phyloP scores from a whole-genome alignment of 495 filamentous ascomycete species.

The Aspergillus conjunctus region DNA sequence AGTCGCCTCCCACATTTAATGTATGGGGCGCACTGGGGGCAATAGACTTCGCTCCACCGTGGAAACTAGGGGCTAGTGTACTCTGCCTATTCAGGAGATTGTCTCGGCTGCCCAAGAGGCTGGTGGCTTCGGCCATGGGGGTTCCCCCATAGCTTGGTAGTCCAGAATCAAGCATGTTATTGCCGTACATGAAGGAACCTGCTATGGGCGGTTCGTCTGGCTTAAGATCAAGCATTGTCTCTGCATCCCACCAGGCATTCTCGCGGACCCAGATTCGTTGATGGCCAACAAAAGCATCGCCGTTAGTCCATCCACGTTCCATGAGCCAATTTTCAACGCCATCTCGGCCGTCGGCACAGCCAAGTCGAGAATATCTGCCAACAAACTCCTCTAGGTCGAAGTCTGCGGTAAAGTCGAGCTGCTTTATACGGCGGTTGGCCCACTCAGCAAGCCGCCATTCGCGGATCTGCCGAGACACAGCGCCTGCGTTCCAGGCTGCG shows the following conservation, averaged over 20 bases:
- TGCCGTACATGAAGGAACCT: conserved; percentile 39
- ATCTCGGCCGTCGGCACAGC: conserved; percentile 86
- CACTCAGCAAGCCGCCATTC: conserved; percentile 93
- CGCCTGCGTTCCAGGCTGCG: conserved; percentile 84
- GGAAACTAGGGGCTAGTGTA: conserved; percentile 61
- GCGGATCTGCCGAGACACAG: conserved; percentile 88
- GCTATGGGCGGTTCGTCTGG: conserved; percentile 47
- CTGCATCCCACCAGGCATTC: conserved; percentile 94
- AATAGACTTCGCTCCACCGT: conserved; percentile 64
- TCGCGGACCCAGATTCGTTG: conserved; percentile 96
- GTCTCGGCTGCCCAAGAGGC: conserved; percentile 67
- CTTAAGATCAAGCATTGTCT: conserved; percentile 93
- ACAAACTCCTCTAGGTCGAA: conserved; percentile 94
- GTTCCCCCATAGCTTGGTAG: conserved; percentile 30
- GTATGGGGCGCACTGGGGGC: conserved; percentile 73
- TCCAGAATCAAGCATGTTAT: conserved; percentile 36
- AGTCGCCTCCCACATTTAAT: conserved; percentile 66
- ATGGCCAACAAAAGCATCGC: conserved; percentile 86
- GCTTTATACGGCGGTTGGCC: conserved; percentile 89
- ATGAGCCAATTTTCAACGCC: conserved; percentile 95
- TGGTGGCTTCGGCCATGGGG: conserved; percentile 59
- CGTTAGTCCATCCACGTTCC: conserved; percentile 97
- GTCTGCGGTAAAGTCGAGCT: conserved; percentile 95
- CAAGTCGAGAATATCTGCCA: conserved; percentile 75
- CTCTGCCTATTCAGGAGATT: conserved; percentile 64